Evolutionary conservation across 2,329 filamentous ascomycete species (phyloP).

Genomic region (Penicillium sp.): DNA sequence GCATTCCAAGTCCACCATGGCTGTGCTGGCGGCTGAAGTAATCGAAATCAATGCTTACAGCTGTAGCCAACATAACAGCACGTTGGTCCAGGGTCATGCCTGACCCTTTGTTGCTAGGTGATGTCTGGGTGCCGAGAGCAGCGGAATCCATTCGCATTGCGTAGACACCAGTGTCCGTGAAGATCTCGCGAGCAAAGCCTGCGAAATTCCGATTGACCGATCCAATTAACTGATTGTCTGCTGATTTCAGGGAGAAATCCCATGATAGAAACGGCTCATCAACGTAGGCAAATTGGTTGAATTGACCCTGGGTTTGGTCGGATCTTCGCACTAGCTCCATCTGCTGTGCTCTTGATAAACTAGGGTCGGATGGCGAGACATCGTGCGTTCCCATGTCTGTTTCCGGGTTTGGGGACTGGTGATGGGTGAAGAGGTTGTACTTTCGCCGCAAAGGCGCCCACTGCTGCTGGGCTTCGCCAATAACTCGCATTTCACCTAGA

Average conservation of each 20-base stretch:
- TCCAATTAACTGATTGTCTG: constrained; percentile 53
- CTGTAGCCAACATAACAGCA: constrained; percentile 65
- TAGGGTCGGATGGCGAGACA: constrained; percentile 45
- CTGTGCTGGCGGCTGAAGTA: constrained; percentile 64
- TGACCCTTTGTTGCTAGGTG: constrained; percentile 25
- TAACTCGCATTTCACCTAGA: constrained; percentile 59
- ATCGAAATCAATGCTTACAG: constrained; percentile 64
- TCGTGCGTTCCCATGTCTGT: constrained; percentile 39
- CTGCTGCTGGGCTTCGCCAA: constrained; percentile 62
- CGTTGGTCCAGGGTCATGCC: constrained; percentile 66
- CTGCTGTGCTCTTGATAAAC: constrained; percentile 51
- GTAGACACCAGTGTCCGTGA: constrained; percentile 66
- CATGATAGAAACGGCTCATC: constrained; percentile 63
- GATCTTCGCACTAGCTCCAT: constrained; percentile 38
- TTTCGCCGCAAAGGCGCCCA: constrained; percentile 63
- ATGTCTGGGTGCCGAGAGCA: constrained; percentile 40
- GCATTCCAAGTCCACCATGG: constrained; percentile 46
- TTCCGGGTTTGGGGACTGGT: constrained; percentile 42
- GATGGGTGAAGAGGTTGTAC: constrained; percentile 63
- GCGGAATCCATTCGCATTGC: constrained; percentile 64
- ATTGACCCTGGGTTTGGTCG: constrained; percentile 42
- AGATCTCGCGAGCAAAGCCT: constrained; percentile 62
- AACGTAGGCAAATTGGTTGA: constrained; percentile 61
- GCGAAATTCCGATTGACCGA: constrained; percentile 63
- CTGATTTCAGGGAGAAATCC: constrained; percentile 60